Percentiles rank a stretch among this genome's conserved stretches.
phyloP scores from a whole-genome alignment of 179 eudicot species.

The Spinacia oleracea region DNA sequence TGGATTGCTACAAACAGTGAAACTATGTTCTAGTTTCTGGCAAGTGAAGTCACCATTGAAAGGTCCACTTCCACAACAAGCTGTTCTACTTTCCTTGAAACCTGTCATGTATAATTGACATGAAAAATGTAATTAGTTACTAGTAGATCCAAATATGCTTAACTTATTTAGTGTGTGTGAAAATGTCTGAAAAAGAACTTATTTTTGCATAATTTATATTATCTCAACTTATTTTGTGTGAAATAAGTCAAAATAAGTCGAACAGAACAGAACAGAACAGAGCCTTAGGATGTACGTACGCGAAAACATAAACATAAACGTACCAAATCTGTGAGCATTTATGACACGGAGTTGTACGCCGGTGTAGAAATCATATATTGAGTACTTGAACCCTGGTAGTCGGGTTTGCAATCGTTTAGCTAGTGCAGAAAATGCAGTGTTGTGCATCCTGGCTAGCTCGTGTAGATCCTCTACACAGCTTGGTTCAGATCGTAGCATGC shows the following conservation, averaged over 20 bases:
- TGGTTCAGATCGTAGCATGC: conserved; percentile 1
- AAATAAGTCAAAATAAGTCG: too few species aligned
- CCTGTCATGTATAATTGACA: conserved; percentile 20
- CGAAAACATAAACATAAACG: not conserved
- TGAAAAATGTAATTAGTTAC: not conserved
- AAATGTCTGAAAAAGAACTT: too few species aligned
- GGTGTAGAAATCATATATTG: conserved; percentile 40
- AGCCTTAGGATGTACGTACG: not conserved
- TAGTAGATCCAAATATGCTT: too few species aligned
- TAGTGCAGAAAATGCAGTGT: conserved; percentile 33
- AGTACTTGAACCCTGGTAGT: conserved; percentile 47
- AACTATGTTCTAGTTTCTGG: conserved; percentile 28
- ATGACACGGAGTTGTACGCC: conserved; percentile 20
- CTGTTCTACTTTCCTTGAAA: conserved; percentile 34
- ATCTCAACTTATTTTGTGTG: too few species aligned
- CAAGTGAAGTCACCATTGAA: conserved; percentile 37
- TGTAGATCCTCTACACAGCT: conserved; percentile 10
- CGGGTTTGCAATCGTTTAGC: conserved; percentile 25
- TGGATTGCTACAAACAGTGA: conserved; percentile 35
- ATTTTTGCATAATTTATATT: too few species aligned
- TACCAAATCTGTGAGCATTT: conserved; percentile 38
- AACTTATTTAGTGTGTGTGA: too few species aligned
- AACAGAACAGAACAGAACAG: too few species aligned
- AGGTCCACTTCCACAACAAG: conserved; percentile 42
- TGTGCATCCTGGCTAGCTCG: conserved; percentile 37